Conservation (phyloP, 169 alveolate genomes). For the Cryptosporidium bovis region DNA sequence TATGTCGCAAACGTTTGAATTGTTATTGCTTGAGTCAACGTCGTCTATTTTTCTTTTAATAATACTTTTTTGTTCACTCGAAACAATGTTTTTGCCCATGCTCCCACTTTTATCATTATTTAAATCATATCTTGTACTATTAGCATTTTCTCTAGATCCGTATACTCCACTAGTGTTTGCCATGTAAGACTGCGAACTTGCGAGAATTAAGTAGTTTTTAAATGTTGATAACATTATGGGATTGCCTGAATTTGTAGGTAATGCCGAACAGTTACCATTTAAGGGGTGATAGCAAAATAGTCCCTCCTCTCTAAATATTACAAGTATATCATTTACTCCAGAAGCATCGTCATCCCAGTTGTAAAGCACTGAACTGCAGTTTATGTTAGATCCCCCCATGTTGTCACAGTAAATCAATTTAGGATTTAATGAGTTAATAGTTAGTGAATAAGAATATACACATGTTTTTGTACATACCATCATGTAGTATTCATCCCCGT, state of each 20-base stretch:
- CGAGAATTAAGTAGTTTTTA: slow-evolving; percentile 43
- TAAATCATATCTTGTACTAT: too few relatives aligned
- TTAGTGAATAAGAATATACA: slow-evolving; percentile 24
- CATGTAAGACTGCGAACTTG: slow-evolving; percentile 2
- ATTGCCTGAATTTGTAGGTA: slow-evolving; percentile 56
- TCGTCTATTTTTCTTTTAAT: background rate
- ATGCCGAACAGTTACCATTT: slow-evolving; percentile 65
- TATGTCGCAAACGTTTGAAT: slow-evolving; percentile 37
- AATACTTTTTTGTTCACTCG: too few relatives aligned
- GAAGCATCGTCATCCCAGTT: slow-evolving; percentile 31
- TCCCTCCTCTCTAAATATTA: slow-evolving; percentile 65
- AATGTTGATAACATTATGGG: slow-evolving; percentile 53
- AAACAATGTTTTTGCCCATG: background rate
- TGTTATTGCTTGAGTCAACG: background rate
- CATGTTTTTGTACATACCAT: slow-evolving; percentile 58
- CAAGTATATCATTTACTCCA: slow-evolving; percentile 16
- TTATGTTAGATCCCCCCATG: slow-evolving; percentile 64
- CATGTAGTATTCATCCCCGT: slow-evolving; percentile 25
- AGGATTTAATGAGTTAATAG: slow-evolving; percentile 12
- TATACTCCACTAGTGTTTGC: too few relatives aligned
- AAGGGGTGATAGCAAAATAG: slow-evolving; percentile 64
- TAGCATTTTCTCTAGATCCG: too few relatives aligned
- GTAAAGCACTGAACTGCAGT: slow-evolving; percentile 30
- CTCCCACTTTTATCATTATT: too few relatives aligned
- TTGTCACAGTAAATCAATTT: slow-evolving; percentile 38